A percentile compares a stretch with the other conserved stretches of the same genome.
Conservation (phyloP, 441 rosid genomes). For the Populus hybrid region DNA sequence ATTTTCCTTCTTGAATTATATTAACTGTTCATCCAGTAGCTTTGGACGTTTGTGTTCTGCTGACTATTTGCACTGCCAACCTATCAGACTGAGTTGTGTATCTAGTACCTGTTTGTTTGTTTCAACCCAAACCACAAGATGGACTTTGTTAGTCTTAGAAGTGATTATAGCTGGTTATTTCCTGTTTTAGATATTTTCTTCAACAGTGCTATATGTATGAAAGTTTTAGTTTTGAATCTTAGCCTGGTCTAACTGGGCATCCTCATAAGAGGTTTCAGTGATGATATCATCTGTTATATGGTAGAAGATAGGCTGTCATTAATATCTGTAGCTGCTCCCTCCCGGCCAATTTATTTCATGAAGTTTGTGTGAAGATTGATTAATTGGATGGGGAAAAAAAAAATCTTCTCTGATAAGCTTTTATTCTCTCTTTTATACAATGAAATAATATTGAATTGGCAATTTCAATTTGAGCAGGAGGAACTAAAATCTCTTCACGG, state of each 20-base stretch:
- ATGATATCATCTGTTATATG: background rate
- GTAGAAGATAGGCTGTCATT: background rate
- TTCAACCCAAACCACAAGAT: background rate
- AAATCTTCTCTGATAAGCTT: background rate
- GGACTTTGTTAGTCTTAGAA: background rate
- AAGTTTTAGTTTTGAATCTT: background rate
- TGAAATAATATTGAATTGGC: background rate
- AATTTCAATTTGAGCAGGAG: conserved; percentile 43
- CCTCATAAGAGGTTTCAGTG: conserved; percentile 2
- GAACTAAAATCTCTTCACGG: conserved; percentile 59
- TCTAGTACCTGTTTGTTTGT: background rate
- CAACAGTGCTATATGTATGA: too few species aligned
- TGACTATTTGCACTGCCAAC: background rate
- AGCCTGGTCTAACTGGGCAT: conserved; percentile 4
- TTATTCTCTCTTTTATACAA: background rate
- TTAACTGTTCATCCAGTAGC: background rate
- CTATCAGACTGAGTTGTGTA: background rate
- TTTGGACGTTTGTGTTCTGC: background rate
- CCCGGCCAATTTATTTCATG: background rate
- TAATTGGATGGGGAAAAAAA: background rate
- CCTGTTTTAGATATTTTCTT: background rate
- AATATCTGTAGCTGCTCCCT: background rate
- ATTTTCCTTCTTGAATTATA: background rate
- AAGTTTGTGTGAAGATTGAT: background rate
- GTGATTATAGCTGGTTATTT: background rate